Evolutionary conservation across 1,284 basidiomycete genomes (phyloP).

Genomic region (Pseudozyma thailandica): DNA sequence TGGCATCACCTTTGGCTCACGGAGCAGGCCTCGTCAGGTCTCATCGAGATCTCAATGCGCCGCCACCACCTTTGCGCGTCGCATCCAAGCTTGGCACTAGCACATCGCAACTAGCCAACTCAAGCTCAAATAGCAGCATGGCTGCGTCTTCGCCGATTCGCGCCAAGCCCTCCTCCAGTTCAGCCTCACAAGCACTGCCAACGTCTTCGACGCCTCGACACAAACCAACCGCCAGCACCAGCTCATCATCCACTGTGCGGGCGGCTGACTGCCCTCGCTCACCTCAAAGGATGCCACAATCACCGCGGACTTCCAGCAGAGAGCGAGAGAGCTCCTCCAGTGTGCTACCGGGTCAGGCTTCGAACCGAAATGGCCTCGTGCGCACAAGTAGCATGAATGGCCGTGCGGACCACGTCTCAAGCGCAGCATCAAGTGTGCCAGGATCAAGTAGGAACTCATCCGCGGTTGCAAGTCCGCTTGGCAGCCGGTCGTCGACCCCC

Average conservation of each 20-base stretch:
- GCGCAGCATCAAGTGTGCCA: slow-evolving; percentile 28
- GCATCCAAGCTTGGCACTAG: slow-evolving; percentile 33
- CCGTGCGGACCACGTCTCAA: slow-evolving; percentile 8
- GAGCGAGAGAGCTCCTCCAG: slow-evolving; percentile 1
- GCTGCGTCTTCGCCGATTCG: neutral
- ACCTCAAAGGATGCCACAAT: slow-evolving; percentile 21
- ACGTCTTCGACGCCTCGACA: slow-evolving; percentile 2
- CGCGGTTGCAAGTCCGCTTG: slow-evolving; percentile 22
- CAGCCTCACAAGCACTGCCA: neutral
- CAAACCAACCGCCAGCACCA: slow-evolving; percentile 19
- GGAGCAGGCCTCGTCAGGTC: slow-evolving; percentile 23
- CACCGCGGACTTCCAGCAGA: slow-evolving; percentile 17
- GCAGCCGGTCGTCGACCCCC: slow-evolving; percentile 42
- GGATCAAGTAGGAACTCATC: slow-evolving; percentile 34
- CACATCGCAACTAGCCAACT: neutral
- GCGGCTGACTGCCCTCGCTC: slow-evolving; percentile 14
- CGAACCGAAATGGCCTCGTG: neutral
- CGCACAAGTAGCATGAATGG: slow-evolving; percentile 2
- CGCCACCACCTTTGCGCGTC: slow-evolving; percentile 38
- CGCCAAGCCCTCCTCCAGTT: slow-evolving; percentile 1
- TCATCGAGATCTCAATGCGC: slow-evolving; percentile 30
- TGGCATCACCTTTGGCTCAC: slow-evolving; percentile 24
- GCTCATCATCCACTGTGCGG: slow-evolving; percentile 17
- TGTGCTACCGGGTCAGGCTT: neutral
- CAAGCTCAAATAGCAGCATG: neutral